phyloP scores from a whole-genome alignment of 2,329 filamentous ascomycete genomes.

The Cladosporium sp. region DNA sequence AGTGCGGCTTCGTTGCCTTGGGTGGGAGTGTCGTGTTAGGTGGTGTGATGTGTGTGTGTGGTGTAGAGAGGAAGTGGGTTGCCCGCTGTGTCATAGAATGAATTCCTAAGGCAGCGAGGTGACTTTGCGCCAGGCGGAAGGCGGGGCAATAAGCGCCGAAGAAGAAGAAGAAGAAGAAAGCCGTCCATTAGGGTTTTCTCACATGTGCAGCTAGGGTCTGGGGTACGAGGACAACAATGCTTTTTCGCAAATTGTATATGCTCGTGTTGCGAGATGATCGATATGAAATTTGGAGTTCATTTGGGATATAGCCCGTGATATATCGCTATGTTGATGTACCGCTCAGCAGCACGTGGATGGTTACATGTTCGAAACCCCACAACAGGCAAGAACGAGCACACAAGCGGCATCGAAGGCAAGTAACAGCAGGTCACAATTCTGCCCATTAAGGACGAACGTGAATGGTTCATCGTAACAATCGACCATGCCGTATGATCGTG shows the following conservation, averaged over 20 bases:
- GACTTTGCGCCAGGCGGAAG: no score
- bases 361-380: neutral
- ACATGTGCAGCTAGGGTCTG: neutral
- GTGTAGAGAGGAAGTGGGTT: neutral
- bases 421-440: neutral
- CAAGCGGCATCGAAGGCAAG: neutral
- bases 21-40: neutral
- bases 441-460: neutral
- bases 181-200: no score
- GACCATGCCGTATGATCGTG: neutral
- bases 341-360: neutral
- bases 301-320: no score
- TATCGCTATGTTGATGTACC: neutral
- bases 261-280: neutral
- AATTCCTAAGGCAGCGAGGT: no score
- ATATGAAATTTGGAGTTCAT: neutral
- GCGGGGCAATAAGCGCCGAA: no score
- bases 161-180: no score
- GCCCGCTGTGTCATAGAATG: no score
- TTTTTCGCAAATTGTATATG: neutral
- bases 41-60: no score
- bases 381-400: neutral
- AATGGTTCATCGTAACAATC: no score
- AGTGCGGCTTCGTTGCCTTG: slow-evolving; percentile 29
- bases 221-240: neutral